Evolutionary conservation across 2,329 filamentous ascomycete species (phyloP).

Genomic region (Truncatella angustata): DNA sequence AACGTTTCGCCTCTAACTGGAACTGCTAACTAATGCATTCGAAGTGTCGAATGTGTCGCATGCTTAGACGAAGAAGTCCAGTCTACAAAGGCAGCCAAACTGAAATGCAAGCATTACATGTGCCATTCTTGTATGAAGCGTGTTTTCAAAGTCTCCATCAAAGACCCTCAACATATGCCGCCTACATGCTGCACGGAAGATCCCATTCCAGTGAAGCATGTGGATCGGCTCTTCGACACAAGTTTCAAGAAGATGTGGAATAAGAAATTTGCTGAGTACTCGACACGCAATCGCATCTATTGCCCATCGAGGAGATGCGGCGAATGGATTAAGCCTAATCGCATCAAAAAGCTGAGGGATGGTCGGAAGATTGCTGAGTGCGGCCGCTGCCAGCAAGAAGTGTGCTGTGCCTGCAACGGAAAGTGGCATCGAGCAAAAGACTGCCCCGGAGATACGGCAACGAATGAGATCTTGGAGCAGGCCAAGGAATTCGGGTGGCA

Average conservation of each 20-base stretch:
- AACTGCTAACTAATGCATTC: slow-evolving; percentile 17
- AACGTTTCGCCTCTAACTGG: slow-evolving; percentile 12
- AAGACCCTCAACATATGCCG: slow-evolving; percentile 79
- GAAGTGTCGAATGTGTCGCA: slow-evolving; percentile 68
- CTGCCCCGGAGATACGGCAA: slow-evolving; percentile 71
- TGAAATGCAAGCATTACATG: slow-evolving; percentile 79
- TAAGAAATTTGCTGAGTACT: slow-evolving; percentile 73
- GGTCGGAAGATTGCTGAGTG: slow-evolving; percentile 69
- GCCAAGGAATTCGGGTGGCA: slow-evolving; percentile 71
- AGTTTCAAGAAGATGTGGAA: slow-evolving; percentile 81
- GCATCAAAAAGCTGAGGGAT: slow-evolving; percentile 58
- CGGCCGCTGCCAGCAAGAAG: slow-evolving; percentile 67
- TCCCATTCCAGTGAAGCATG: slow-evolving; percentile 72
- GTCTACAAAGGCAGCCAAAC: slow-evolving; percentile 61
- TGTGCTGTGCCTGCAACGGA: slow-evolving; percentile 72
- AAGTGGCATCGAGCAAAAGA: slow-evolving; percentile 69
- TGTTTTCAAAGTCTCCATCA: slow-evolving; percentile 72
- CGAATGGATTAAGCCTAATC: slow-evolving; percentile 73
- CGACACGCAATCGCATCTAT: slow-evolving; percentile 72
- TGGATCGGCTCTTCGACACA: slow-evolving; percentile 70
- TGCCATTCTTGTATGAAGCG: slow-evolving; percentile 74
- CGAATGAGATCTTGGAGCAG: slow-evolving; percentile 59
- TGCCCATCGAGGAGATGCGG: slow-evolving; percentile 73
- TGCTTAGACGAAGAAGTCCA: slow-evolving; percentile 67
- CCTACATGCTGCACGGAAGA: slow-evolving; percentile 75